Conservation (phyloP, 176 grass and related monocot species). For the Raddia distichophylla region DNA sequence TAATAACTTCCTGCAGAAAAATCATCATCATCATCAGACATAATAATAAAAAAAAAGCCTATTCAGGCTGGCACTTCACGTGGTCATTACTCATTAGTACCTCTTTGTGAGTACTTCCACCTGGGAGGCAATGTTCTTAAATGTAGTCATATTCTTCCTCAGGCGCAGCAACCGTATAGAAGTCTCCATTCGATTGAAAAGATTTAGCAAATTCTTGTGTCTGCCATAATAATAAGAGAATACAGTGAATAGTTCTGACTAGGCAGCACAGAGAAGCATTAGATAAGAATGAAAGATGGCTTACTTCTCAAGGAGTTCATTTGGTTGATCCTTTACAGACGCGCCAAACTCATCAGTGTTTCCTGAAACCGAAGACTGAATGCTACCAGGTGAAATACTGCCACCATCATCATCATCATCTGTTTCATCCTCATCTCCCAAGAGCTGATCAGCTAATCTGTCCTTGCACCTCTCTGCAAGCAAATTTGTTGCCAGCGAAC, state of each 20-base stretch:
- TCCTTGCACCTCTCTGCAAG: constrained; percentile 67
- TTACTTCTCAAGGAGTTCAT: constrained; percentile 77
- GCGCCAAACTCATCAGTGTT: background rate
- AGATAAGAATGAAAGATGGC: constrained; percentile 41
- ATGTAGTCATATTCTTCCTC: constrained; percentile 71
- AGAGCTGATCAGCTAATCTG: constrained; percentile 43
- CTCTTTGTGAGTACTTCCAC: constrained; percentile 87
- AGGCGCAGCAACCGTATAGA: constrained; percentile 86
- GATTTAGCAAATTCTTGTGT: constrained; percentile 57
- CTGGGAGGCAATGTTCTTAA: constrained; percentile 72
- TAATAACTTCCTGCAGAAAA: constrained; percentile 60
- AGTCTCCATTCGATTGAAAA: constrained; percentile 84
- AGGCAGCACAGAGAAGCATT: background rate
- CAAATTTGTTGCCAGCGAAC: constrained; percentile 66
- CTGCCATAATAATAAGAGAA: constrained; percentile 49
- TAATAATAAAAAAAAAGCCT: constrained; percentile 19
- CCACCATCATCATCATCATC: constrained; percentile 29
- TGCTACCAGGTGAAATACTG: constrained; percentile 22
- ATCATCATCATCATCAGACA: constrained; percentile 16
- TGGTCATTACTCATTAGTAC: constrained; percentile 50
- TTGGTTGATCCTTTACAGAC: constrained; percentile 23
- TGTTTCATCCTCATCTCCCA: constrained; percentile 30
- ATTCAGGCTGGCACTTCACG: background rate
- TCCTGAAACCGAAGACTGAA: constrained; percentile 28
- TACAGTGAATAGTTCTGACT: constrained; percentile 27